A percentile compares a stretch with the other conserved stretches of the same genome.
Conservation (phyloP, 2,329 filamentous ascomycete species). For the Lomentospora prolificans region DNA sequence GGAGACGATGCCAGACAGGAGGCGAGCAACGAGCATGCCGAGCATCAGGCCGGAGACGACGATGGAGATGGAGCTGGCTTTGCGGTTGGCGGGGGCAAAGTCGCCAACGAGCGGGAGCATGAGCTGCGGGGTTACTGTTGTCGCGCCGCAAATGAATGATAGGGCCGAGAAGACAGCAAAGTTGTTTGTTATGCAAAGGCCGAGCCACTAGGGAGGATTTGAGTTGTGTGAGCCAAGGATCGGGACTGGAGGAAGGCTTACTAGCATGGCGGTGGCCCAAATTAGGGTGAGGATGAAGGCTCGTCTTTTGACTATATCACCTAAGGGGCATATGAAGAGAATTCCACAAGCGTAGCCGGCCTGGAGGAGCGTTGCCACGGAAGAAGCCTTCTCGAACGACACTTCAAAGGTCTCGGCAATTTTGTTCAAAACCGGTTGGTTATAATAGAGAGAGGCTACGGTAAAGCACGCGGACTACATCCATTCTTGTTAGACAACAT, state of each 20-base stretch:
- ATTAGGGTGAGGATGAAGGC: slow-evolving; percentile 61
- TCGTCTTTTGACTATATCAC: slow-evolving; percentile 58
- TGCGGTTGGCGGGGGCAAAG: slow-evolving; percentile 58
- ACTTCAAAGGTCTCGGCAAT: slow-evolving; percentile 63
- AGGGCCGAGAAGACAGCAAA: slow-evolving; percentile 58
- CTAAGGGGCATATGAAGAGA: slow-evolving; percentile 65
- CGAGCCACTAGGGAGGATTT: slow-evolving; percentile 44
- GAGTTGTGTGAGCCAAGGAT: neutral
- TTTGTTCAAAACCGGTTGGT: slow-evolving; percentile 68
- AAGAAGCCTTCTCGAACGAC: slow-evolving; percentile 54
- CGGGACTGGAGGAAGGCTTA: slow-evolving; percentile 24
- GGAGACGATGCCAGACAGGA: slow-evolving; percentile 66
- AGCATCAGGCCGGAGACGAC: slow-evolving; percentile 67
- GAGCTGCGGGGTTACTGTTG: slow-evolving; percentile 68
- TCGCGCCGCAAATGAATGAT: slow-evolving; percentile 65
- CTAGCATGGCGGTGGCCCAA: slow-evolving; percentile 57
- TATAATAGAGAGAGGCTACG: slow-evolving; percentile 76
- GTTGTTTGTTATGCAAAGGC: slow-evolving; percentile 56
- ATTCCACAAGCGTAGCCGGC: slow-evolving; percentile 69
- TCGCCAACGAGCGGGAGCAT: slow-evolving; percentile 77
- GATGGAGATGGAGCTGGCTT: slow-evolving; percentile 61
- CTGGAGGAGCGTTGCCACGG: slow-evolving; percentile 67
- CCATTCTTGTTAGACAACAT: neutral
- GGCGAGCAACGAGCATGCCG: slow-evolving; percentile 65
- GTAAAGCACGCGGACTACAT: slow-evolving; percentile 51